Percentiles rank a stretch among this genome's conserved stretches.
Conservation (phyloP, 2,329 filamentous ascomycete species). For the Clarireedia hainanense region DNA sequence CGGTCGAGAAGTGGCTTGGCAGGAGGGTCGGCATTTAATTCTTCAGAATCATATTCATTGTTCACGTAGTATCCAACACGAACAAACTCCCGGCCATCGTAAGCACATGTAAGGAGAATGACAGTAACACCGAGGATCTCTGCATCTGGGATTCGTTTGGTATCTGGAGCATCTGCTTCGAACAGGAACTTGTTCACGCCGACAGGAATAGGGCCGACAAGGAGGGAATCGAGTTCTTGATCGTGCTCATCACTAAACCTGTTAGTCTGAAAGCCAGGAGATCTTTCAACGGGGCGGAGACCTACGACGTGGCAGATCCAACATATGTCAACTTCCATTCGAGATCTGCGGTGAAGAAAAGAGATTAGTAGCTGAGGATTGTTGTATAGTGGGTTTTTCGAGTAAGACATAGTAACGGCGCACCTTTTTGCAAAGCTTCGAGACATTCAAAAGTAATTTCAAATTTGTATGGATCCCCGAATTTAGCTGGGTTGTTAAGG, state of each 20-base stretch:
- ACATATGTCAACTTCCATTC: slow-evolving; percentile 99
- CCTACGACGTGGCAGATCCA: slow-evolving; percentile 93
- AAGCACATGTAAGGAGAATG: slow-evolving; percentile 90
- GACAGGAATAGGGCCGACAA: slow-evolving; percentile 94
- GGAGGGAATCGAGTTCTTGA: slow-evolving; percentile 93
- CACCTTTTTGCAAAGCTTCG: slow-evolving; percentile 88
- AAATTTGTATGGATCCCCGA: slow-evolving; percentile 88
- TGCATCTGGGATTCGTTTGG: slow-evolving; percentile 81
- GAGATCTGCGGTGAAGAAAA: slow-evolving; percentile 54
- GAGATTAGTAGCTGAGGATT: slow-evolving; percentile 15
- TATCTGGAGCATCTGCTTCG: slow-evolving; percentile 87
- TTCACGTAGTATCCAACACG: slow-evolving; percentile 99
- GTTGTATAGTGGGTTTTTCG: background rate
- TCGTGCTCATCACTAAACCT: slow-evolving; percentile 61
- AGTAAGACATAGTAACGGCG: slow-evolving; percentile 11
- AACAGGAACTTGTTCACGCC: slow-evolving; percentile 99
- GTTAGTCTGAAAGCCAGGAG: slow-evolving; percentile 9
- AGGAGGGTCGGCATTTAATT: slow-evolving; percentile 81
- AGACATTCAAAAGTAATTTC: slow-evolving; percentile 99
- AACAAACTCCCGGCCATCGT: slow-evolving; percentile 94
- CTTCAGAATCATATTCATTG: slow-evolving; percentile 94
- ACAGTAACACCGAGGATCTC: slow-evolving; percentile 97
- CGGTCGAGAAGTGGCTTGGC: slow-evolving; percentile 89
- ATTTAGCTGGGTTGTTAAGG: slow-evolving; percentile 92
- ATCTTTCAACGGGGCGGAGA: slow-evolving; percentile 20